Conservation (phyloP, 306 rosid genomes). For the Senna tora region DNA sequence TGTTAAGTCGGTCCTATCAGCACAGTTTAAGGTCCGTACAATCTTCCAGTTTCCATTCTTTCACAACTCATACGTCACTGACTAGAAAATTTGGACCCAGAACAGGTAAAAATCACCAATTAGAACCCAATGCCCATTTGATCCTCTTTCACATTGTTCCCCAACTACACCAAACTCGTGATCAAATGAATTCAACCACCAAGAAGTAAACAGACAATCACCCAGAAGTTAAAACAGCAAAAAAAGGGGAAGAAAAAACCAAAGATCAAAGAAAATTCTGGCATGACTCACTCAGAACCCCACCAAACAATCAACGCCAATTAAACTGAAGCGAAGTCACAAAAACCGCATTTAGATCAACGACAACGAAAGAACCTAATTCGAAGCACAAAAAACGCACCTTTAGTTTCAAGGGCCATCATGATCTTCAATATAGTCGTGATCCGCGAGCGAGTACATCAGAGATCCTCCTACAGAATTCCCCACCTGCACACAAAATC, state of each 20-base stretch:
- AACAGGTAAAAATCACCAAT: not conserved
- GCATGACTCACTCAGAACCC: not conserved
- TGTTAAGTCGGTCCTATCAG: not conserved
- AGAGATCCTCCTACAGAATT: constrained; percentile 59
- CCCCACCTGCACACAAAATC: constrained; percentile 35
- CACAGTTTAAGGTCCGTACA: not conserved
- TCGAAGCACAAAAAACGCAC: constrained; percentile 31
- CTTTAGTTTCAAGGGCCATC: constrained; percentile 70
- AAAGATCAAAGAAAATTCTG: not conserved
- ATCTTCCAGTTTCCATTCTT: not conserved
- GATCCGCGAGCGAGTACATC: constrained; percentile 70
- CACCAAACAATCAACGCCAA: not conserved
- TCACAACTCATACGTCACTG: not conserved
- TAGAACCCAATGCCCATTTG: not conserved
- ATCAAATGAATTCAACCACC: constrained; percentile 9
- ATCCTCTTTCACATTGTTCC: constrained; percentile 25
- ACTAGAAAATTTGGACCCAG: not conserved
- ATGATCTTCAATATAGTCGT: constrained; percentile 54
- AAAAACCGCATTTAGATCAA: constrained; percentile 34
- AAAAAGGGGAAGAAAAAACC: not conserved
- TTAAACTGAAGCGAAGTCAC: not conserved
- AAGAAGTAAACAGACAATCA: not conserved
- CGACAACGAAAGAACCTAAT: not conserved
- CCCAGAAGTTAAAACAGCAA: not conserved
- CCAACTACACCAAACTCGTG: constrained; percentile 10